Conservation (phyloP, 1,284 basidiomycete genomes). For the Leccinum proximum region DNA sequence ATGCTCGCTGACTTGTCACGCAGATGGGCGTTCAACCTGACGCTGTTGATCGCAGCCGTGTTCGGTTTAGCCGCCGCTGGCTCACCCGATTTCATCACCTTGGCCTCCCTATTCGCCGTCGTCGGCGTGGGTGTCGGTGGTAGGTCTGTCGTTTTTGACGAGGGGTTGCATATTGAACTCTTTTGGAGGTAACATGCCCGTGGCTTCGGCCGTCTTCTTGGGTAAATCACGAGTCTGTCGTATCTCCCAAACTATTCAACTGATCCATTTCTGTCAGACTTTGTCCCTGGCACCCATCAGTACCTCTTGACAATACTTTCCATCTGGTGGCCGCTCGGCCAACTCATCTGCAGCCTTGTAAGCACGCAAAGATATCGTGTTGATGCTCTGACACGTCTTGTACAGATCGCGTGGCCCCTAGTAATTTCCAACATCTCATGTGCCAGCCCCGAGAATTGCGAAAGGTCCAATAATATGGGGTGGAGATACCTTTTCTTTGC, state of each 20-base stretch:
- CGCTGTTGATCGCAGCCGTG: slow-evolving; percentile 54
- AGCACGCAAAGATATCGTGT: slow-evolving; percentile 23
- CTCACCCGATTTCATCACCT: slow-evolving; percentile 39
- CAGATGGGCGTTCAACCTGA: slow-evolving; percentile 62
- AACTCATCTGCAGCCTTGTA: slow-evolving; percentile 61
- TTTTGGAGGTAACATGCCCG: slow-evolving; percentile 48
- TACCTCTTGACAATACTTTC: slow-evolving; percentile 67
- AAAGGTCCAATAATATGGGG: slow-evolving; percentile 47
- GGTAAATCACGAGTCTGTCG: slow-evolving; percentile 32
- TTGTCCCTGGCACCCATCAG: slow-evolving; percentile 64
- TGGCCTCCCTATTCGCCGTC: slow-evolving; percentile 44
- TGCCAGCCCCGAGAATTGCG: slow-evolving; percentile 31
- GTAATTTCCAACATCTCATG: slow-evolving; percentile 46
- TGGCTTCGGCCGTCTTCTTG: slow-evolving; percentile 65
- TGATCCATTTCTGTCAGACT: slow-evolving; percentile 41
- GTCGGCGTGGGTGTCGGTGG: slow-evolving; percentile 48
- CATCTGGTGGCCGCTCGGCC: slow-evolving; percentile 71
- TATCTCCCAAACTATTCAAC: not conserved
- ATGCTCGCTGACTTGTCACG: not conserved
- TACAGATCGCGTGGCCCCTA: slow-evolving; percentile 46
- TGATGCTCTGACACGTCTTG: not conserved
- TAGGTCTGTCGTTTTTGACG: slow-evolving; percentile 9
- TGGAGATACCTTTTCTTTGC: slow-evolving; percentile 52
- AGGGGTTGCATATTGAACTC: slow-evolving; percentile 1
- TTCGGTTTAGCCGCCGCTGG: slow-evolving; percentile 51